A percentile compares a stretch with the other conserved stretches of the same genome.
phyloP scores from a whole-genome alignment of 1,284 basidiomycete genomes.

The Gomphus bonarii region DNA sequence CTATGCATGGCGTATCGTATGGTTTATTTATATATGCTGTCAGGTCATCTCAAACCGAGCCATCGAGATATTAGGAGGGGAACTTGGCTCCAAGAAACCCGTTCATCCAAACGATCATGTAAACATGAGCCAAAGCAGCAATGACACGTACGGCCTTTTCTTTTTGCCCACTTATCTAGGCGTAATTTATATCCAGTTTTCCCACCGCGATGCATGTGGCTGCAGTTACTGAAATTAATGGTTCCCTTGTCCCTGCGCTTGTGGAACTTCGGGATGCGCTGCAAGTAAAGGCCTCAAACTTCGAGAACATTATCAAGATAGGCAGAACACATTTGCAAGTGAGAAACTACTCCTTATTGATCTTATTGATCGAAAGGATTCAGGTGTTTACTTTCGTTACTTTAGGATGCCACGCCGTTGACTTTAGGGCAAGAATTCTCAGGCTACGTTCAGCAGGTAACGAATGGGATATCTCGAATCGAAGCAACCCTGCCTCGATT shows the following conservation, averaged over 20 bases:
- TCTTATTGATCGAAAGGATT: no score
- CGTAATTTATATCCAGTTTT: constrained; percentile 48
- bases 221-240: constrained; percentile 82
- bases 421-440: constrained; percentile 99
- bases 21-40: neutral
- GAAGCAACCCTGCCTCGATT: constrained; percentile 80
- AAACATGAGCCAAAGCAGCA: constrained; percentile 98
- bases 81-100: constrained; percentile 93
- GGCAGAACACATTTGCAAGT: constrained; percentile 95
- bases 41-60: constrained; percentile 98
- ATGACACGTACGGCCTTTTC: constrained; percentile 70
- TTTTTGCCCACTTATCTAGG: neutral
- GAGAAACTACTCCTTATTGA: constrained; percentile 6
- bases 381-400: neutral
- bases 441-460: constrained; percentile 93
- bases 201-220: constrained; percentile 99
- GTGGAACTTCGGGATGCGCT: constrained; percentile 78
- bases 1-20: neutral
- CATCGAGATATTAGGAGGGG: constrained; percentile 93
- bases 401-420: constrained; percentile 90
- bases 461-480: constrained; percentile 85
- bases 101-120: constrained; percentile 99
- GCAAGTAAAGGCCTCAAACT: constrained; percentile 70
- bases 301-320: constrained; percentile 95
- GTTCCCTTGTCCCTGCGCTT: constrained; percentile 79